Conservation (phyloP, 169 alveolate species). For the Cystoisospora suis region DNA sequence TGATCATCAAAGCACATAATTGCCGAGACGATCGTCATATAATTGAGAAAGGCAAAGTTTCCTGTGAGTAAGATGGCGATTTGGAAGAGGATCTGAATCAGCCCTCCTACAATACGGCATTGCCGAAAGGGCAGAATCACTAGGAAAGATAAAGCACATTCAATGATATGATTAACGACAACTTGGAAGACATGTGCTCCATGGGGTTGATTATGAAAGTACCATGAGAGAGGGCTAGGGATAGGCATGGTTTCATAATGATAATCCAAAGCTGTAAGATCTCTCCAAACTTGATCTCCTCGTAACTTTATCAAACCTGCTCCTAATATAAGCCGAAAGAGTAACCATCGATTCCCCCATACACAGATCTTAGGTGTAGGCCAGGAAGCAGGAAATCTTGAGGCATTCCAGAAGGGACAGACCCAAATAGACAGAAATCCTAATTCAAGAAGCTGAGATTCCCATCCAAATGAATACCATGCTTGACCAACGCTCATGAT, state of each 20-base stretch:
- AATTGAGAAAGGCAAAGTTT: constrained; percentile 58
- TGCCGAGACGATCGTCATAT: constrained; percentile 51
- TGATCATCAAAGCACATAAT: constrained; percentile 65
- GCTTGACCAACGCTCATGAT: constrained; percentile 55
- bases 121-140: constrained; percentile 54
- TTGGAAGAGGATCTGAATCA: constrained; percentile 20
- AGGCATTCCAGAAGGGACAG: constrained; percentile 39
- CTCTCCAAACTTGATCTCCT: constrained; percentile 58
- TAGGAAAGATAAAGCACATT: constrained; percentile 38
- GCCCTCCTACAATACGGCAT: constrained; percentile 59
- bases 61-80: constrained; percentile 2
- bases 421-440: constrained; percentile 63
- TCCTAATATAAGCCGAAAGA: constrained; percentile 63
- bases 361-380: constrained; percentile 56
- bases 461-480: constrained; percentile 68
- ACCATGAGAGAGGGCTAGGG: constrained; percentile 63
- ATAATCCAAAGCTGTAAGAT: constrained; percentile 33
- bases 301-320: constrained; percentile 64
- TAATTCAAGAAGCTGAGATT: constrained; percentile 64
- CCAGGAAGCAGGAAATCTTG: constrained; percentile 59
- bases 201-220: constrained; percentile 56
- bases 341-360: constrained; percentile 67
- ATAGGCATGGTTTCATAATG: constrained; percentile 64
- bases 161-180: constrained; percentile 48
- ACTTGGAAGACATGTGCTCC: constrained; percentile 49